Evolutionary conservation across 345 rosid species (phyloP), one percentile per base, ranked within the genome.

Genomic region (Lepidium aucheri): DNA sequence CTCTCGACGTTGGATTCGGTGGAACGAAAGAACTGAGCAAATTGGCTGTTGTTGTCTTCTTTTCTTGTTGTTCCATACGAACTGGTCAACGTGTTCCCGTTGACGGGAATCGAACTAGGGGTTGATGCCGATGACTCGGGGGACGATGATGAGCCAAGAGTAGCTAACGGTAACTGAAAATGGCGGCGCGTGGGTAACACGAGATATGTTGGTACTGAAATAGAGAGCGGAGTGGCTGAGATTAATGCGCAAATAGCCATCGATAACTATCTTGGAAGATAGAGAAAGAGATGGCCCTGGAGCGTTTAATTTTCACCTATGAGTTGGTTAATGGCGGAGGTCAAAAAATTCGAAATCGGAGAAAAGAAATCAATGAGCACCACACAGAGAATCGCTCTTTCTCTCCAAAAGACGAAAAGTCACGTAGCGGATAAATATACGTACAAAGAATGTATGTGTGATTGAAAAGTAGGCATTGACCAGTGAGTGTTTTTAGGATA

Each of bases 1-100:
- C 83, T 89, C 38, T 92, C 98, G 40, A 92, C 83, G 62, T 69
- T 78, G 32, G 95, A 74, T 69, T 92, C 96, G 2, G 88, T 77
- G 75, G 95, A 73, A 53, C 80, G 84, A 69, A 85, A 52, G 68
- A 89, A 70, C 15, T 72, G 72, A 33, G 78, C 65, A 63, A 82
- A 20, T 3, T 80, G 70, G 45, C 39, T 68, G 59, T 73, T 20
- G 24, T 36, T 36, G 6, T 36, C 40, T 0, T 57, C 47, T 0
- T 57, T 44, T 8, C 1, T 35, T 40, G 39, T 14, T 28, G 60
- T 30, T 43, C 56, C 44, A 1, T 35, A 3, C 17, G 72, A 66
- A 45, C 17, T 66, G 13, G 63, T 11, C 41, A 67, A 60, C 26
- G 70, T 64, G 74, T 58, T 62, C n/a, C 74, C 78, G 51, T 63